Conservation (phyloP, 2,329 filamentous ascomycete genomes). For the Fusarium nurragi region DNA sequence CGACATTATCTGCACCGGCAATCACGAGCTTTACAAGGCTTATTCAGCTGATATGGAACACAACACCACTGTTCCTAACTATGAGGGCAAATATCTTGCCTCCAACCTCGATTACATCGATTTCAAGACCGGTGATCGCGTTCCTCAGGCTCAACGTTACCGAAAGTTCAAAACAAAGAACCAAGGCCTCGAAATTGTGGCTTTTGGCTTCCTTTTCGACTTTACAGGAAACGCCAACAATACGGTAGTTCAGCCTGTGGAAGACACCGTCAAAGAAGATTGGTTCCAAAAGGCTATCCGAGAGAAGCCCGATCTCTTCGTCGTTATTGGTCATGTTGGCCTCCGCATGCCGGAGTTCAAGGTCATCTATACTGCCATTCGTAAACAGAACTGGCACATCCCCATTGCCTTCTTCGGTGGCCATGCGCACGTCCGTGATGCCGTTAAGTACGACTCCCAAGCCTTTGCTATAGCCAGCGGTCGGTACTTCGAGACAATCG, state of each 20-base stretch:
- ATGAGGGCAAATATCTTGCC: conserved; percentile 81
- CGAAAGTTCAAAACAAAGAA: conserved; percentile 93
- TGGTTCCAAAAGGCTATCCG: conserved; percentile 91
- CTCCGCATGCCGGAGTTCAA: conserved; percentile 83
- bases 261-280: conserved; percentile 79
- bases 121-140: conserved; percentile 72
- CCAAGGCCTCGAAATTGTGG: conserved; percentile 81
- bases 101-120: conserved; percentile 93
- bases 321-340: conserved; percentile 87
- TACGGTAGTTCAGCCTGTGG: conserved; percentile 81
- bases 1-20: conserved; percentile 87
- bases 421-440: conserved; percentile 89
- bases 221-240: conserved; percentile 93
- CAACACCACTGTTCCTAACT: conserved; percentile 82
- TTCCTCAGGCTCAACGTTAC: conserved; percentile 83
- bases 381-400: conserved; percentile 78
- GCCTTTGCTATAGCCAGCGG: conserved; percentile 86
- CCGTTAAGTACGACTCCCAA: conserved; percentile 78
- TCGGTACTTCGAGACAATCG: conserved; percentile 93
- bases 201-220: conserved; percentile 95
- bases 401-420: conserved; percentile 94
- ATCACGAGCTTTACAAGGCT: conserved; percentile 91
- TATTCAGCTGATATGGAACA: conserved; percentile 83
- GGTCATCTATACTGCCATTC: conserved; percentile 79
- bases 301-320: conserved; percentile 87